phyloP scores from a whole-genome alignment of 169 alveolate species.

The Cryptosporidium ryanae region DNA sequence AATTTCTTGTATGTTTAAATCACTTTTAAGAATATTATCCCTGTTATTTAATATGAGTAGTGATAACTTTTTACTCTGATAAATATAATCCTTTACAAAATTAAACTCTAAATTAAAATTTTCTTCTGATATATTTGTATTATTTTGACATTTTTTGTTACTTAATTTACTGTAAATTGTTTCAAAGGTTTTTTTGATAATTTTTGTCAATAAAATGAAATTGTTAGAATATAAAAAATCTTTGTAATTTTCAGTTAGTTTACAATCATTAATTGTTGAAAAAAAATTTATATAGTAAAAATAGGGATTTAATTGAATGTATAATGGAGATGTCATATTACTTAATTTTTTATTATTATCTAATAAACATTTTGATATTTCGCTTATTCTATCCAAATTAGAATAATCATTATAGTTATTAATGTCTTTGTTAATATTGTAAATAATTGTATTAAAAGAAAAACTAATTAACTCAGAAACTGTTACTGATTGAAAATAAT shows the following conservation, averaged over 20 bases:
- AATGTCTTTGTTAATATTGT: not conserved
- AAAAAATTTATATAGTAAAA: not conserved
- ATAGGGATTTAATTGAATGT: constrained; percentile 6
- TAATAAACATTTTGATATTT: constrained; percentile 12
- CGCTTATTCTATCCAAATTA: not conserved
- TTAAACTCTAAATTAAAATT: too few relatives aligned
- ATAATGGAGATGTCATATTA: constrained; percentile 4
- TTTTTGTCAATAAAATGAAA: not conserved
- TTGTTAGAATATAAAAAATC: not conserved
- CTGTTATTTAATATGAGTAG: too few relatives aligned
- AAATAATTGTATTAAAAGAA: not conserved
- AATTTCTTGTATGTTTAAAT: not conserved
- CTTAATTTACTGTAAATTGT: not conserved
- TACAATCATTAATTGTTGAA: not conserved
- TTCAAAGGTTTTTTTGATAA: not conserved
- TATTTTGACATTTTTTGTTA: not conserved
- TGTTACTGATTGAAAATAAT: not conserved
- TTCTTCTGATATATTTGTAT: not conserved
- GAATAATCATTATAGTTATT: not conserved
- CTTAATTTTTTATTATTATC: not conserved
- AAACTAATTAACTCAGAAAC: not conserved
- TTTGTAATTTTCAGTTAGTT: not conserved
- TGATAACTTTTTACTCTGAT: too few relatives aligned
- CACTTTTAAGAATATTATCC: not conserved
- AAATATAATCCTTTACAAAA: too few relatives aligned